Conservation (phyloP, 2,329 filamentous ascomycete genomes). For the Clonostachys chloroleuca region DNA sequence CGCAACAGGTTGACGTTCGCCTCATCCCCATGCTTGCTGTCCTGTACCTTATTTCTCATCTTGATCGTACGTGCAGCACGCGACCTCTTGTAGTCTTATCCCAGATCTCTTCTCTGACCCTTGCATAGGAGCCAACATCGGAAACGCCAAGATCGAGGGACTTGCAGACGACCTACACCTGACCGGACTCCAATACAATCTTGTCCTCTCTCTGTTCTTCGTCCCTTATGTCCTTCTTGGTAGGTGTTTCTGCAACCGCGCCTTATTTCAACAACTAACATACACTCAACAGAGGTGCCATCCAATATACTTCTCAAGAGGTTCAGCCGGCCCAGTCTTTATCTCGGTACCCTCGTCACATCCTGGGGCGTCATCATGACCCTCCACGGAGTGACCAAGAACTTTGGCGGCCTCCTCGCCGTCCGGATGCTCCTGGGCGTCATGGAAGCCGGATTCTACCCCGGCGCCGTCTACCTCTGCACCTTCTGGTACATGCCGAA, state of each 20-base stretch:
- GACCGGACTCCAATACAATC: constrained; percentile 54
- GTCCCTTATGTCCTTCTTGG: constrained; percentile 56
- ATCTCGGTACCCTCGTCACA: constrained; percentile 61
- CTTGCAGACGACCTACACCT: constrained; percentile 32
- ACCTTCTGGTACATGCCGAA: constrained; percentile 55
- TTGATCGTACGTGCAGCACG: constrained; percentile 32
- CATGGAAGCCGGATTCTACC: constrained; percentile 62
- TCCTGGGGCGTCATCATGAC: constrained; percentile 39
- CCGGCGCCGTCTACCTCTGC: constrained; percentile 55
- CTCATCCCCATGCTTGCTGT: constrained; percentile 46
- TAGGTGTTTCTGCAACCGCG: neutral
- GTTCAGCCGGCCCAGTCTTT: constrained; percentile 53
- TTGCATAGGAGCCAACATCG: constrained; percentile 31
- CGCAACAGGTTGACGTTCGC: constrained; percentile 9
- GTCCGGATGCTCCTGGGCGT: constrained; percentile 57
- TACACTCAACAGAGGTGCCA: constrained; percentile 37
- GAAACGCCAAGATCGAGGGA: constrained; percentile 45
- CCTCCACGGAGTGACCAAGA: constrained; percentile 46
- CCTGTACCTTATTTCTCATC: constrained; percentile 51
- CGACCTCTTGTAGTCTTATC: no score
- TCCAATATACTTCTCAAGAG: constrained; percentile 64
- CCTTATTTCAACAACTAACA: no score
- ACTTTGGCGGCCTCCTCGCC: constrained; percentile 38
- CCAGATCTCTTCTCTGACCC: neutral
- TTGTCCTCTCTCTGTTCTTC: constrained; percentile 48